These are phyloP conservation scores for Epichloe typhina DNA, from an alignment of 2,329 filamentous ascomycete genomes.

Conservation along the genomic window DNA sequence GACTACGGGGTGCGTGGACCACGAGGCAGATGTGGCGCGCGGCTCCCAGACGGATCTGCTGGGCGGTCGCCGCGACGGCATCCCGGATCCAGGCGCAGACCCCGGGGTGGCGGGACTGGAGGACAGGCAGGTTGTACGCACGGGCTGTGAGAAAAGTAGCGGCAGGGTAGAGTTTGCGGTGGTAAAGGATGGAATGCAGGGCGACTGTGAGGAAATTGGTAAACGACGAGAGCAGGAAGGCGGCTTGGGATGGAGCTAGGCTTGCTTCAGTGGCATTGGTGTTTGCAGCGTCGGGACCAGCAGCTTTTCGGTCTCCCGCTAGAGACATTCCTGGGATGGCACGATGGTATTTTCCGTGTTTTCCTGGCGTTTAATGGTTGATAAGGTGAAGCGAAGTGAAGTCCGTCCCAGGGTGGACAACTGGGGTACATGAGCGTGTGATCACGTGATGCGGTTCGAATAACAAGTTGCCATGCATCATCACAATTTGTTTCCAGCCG, in stretches of 20 bases:
- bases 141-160: conserved; percentile 65
- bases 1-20: conserved; percentile 26
- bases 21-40: conserved; percentile 36
- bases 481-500: no score
- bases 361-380: no score
- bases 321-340: background rate
- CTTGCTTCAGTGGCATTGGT: conserved; percentile 6
- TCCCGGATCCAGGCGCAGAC: conserved; percentile 80
- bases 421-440: background rate
- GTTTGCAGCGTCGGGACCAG: background rate
- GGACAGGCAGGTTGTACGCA: conserved; percentile 73
- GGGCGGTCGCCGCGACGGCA: conserved; percentile 58
- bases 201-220: conserved; percentile 69
- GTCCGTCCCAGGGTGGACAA: no score
- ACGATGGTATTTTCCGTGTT: no score
- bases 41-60: conserved; percentile 49
- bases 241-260: conserved; percentile 23
- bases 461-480: no score
- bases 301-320: background rate
- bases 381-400: no score
- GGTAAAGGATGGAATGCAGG: conserved; percentile 76
- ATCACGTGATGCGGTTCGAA: background rate
- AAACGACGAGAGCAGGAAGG: conserved; percentile 52
- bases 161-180: conserved; percentile 65
- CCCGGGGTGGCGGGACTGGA: conserved; percentile 73